phyloP scores from a whole-genome alignment of 495 filamentous ascomycete genomes.

The Aspergillus sclerotioniger region DNA sequence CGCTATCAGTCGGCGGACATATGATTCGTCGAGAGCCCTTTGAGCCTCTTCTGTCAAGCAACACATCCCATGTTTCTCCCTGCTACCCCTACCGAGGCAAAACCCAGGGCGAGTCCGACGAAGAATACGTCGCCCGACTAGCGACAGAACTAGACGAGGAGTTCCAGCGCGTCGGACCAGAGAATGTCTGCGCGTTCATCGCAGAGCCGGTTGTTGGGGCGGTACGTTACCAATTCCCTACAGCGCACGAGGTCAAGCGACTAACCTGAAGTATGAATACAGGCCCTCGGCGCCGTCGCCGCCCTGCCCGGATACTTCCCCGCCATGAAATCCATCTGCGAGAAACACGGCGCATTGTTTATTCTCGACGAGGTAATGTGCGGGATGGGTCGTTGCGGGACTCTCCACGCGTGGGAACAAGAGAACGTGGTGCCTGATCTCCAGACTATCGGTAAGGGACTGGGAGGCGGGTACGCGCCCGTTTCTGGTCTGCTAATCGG shows the following conservation, averaged over 20 bases:
- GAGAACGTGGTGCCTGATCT: slow-evolving; percentile 64
- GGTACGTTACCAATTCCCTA: slow-evolving; percentile 39
- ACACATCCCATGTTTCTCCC: slow-evolving; percentile 63
- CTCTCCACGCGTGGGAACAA: slow-evolving; percentile 65
- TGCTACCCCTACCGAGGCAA: slow-evolving; percentile 67
- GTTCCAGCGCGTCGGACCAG: slow-evolving; percentile 67
- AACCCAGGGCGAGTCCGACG: slow-evolving; percentile 42
- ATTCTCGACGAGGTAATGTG: slow-evolving; percentile 81
- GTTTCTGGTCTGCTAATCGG: slow-evolving; percentile 59
- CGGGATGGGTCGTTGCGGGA: slow-evolving; percentile 70
- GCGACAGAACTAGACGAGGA: slow-evolving; percentile 69
- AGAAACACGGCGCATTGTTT: slow-evolving; percentile 63
- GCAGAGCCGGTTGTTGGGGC: slow-evolving; percentile 69
- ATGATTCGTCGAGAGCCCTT: slow-evolving; percentile 61
- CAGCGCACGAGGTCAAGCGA: no score
- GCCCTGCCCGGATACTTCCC: slow-evolving; percentile 62
- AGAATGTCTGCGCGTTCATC: slow-evolving; percentile 74
- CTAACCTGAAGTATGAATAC: background rate
- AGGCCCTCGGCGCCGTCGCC: slow-evolving; percentile 61
- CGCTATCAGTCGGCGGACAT: slow-evolving; percentile 64
- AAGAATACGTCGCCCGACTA: slow-evolving; percentile 56
- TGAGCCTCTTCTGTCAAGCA: slow-evolving; percentile 60
- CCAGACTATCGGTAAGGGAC: slow-evolving; percentile 67
- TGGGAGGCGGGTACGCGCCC: slow-evolving; percentile 64
- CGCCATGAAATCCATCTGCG: slow-evolving; percentile 61